phyloP scores from a whole-genome alignment of 768 basidiomycete species.

The Chalciporus chontae region DNA sequence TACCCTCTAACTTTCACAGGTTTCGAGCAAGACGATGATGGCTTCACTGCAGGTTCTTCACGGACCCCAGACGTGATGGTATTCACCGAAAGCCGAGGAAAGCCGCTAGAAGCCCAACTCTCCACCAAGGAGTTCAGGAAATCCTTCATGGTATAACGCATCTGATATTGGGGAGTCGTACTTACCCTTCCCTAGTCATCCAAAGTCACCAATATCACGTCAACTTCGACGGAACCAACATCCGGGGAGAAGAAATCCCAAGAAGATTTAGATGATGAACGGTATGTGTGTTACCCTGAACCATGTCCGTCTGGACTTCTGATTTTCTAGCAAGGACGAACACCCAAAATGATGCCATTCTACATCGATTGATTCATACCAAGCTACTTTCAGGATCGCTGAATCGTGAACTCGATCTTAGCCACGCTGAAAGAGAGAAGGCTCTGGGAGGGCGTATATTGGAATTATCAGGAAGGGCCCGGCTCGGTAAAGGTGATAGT shows the following conservation, averaged over 20 bases:
- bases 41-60: conserved; percentile 35
- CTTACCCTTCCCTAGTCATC: conserved; percentile 55
- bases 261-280: conserved; percentile 53
- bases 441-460: conserved; percentile 75
- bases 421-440: conserved; percentile 65
- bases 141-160: conserved; percentile 68
- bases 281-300: conserved; percentile 32
- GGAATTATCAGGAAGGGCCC: conserved; percentile 65
- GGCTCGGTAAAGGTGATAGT: conserved; percentile 73
- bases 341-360: conserved; percentile 69
- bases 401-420: conserved; percentile 55
- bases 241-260: conserved; percentile 20
- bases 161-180: neutral
- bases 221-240: conserved; percentile 14
- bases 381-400: conserved; percentile 73
- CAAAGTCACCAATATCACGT: conserved; percentile 60
- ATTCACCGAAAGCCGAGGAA: conserved; percentile 43
- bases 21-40: conserved; percentile 46
- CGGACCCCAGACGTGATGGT: conserved; percentile 49
- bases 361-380: conserved; percentile 80
- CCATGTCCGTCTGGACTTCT: neutral
- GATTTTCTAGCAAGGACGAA: conserved; percentile 50
- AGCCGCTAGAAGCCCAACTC: conserved; percentile 11
- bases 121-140: conserved; percentile 47
- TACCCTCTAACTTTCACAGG: conserved; percentile 19